Evolutionary conservation across 148 eudicot species (phyloP).

Genomic region (Dianthus caryophyllus): DNA sequence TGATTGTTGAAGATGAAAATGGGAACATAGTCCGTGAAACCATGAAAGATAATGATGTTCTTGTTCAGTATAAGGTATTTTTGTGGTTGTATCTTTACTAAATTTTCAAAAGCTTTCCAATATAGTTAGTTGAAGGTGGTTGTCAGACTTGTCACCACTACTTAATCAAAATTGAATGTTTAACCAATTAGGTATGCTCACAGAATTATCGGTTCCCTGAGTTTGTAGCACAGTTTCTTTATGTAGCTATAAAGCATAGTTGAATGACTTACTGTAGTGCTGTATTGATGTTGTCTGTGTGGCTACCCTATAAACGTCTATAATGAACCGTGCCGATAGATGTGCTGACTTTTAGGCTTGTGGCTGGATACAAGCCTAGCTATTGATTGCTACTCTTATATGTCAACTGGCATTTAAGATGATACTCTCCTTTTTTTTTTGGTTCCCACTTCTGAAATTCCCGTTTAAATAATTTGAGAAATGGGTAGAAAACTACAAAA

Average conservation of each 20-base stretch:
- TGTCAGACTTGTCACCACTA: not conserved
- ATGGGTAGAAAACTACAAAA: too few species aligned
- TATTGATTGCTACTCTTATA: not conserved
- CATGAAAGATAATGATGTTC: conserved; percentile 98
- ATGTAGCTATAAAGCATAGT: not conserved
- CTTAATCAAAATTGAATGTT: not conserved
- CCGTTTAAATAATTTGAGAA: too few species aligned
- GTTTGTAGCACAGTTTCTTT: not conserved
- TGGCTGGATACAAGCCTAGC: not conserved
- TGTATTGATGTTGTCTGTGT: not conserved
- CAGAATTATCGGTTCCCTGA: not conserved
- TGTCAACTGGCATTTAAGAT: not conserved
- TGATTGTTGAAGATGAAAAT: conserved; percentile 99
- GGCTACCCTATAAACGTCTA: not conserved
- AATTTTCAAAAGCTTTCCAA: not conserved
- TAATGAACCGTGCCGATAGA: not conserved
- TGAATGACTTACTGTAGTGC: not conserved
- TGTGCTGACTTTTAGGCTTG: not conserved
- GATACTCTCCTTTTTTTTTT: not conserved
- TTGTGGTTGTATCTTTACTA: not conserved
- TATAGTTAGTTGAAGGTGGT: not conserved
- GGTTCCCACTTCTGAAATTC: too few species aligned
- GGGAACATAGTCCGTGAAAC: conserved; percentile 99
- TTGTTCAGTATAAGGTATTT: conserved; percentile 93
- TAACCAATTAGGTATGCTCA: not conserved